Evolutionary conservation across 257 asterid genomes (phyloP).

Genomic region (Agastache rugosa): DNA sequence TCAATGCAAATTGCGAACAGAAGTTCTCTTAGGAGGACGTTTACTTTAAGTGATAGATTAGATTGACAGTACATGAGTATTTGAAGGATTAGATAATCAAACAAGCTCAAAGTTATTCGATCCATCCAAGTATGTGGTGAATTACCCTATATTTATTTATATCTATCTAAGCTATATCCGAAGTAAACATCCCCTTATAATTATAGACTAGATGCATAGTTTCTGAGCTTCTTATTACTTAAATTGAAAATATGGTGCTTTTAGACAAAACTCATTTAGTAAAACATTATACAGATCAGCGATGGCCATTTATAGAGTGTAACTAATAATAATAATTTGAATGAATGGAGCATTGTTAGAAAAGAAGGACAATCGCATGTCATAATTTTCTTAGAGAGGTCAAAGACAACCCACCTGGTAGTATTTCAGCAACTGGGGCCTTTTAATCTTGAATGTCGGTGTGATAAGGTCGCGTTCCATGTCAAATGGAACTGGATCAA

Average conservation of each 20-base stretch:
- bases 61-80: no score
- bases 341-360: neutral
- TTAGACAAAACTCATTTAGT: neutral
- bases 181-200: no score
- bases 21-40: neutral
- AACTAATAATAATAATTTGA: neutral
- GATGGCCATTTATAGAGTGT: neutral
- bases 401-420: constrained; percentile 66
- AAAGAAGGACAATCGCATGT: neutral
- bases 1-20: neutral
- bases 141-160: no score
- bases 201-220: neutral
- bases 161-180: no score
- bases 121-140: no score
- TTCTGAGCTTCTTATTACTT: neutral
- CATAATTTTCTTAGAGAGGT: constrained; percentile 13
- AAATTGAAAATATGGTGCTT: neutral
- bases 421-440: constrained; percentile 87
- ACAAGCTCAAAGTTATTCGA: no score
- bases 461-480: constrained; percentile 95
- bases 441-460: constrained; percentile 91
- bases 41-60: no score
- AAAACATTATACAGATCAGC: neutral
- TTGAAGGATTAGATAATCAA: no score
- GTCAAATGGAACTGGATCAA: constrained; percentile 92